Base-by-base conservation (phyloP, 1,284 basidiomycete species). In the Trametes versicolor region DNA sequence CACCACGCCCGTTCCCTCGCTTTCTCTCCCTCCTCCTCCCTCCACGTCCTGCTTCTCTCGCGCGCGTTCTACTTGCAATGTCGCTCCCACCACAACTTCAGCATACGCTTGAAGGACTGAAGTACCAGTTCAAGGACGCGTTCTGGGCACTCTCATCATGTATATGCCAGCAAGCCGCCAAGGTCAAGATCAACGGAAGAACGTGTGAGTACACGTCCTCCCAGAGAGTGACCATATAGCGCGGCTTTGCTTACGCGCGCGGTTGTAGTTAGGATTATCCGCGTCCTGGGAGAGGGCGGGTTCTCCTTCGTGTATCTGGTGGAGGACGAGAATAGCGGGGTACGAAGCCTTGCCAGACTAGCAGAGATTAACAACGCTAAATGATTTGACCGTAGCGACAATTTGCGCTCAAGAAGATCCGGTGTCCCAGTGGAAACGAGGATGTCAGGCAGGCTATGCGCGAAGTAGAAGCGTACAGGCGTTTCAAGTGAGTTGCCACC, bases 231-330 rank as follows among this genome's bases (percentile, higher is more conserved):
- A 5, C n/a, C 15, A 34, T 0, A 27, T 27, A 54, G 51, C 13
- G 6, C 8, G 10, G 6, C 17, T 19, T 17, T 56, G 23, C 58
- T 60, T n/a, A 66, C 48, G 21, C 17, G 29, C 17, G 12, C 15
- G 13, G 4, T 43, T 66, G 17, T 70, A 93, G 92, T 96, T 81
- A 92, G 94, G 72, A 94, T 98, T 54, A 81, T 96, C 58, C 94
- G 92, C 70, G 89, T 97, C 17, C 87, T 98, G 4, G 96, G 96
- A 50, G 96, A 98, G 79, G 96, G 96, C 47, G 96, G 94, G 2
- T 98, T 98, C 83, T 95, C 94, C 17, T 98, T 97, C 76, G 96
- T 98, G 21, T 96, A 96, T 77, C 85, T 96, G 39, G 93, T 93
- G n/a, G 90, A 93, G 72, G 95, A 97, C 76, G 92, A 94, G 72